Evolutionary conservation across 2,329 filamentous ascomycete species (phyloP), one percentile per base, ranked within the genome.

Genomic region (Trichothecium roseum): DNA sequence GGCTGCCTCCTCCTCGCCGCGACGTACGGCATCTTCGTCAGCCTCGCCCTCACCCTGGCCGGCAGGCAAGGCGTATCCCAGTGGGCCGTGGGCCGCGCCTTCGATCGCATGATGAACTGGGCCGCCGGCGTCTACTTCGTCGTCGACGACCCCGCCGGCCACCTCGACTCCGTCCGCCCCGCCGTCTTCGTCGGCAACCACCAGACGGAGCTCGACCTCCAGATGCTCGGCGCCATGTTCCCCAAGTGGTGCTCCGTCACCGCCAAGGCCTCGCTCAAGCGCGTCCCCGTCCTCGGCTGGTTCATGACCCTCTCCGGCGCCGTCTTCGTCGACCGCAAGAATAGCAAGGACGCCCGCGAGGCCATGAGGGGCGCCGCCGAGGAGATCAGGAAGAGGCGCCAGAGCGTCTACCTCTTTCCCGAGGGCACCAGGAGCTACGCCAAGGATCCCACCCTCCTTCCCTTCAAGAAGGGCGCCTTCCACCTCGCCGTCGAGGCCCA

Each of bases 401-500:
- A 88, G 66, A 84, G 73, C 58, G 84, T 89, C 48, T 89, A 78
- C 64, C 86, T 89, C 63, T 89, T 89, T 59, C 82, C 84, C 40
- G 91, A 98, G 64, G 91, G 91, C 34, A 98, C 91, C 2, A 75
- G 91, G 46, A 93, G 84, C 56, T 94, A 96, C 63, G 72, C 83
- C 38, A 76, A 81, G 48, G 79, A 88, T 37, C 84, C 91, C 2
- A 74, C 72, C 40, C 63, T 98, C 49, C 67, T 96, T 37, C 84
- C 87, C n/a, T 98, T 96, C 71, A 98, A 98, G 66, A 98, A 98
- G 68, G 91, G 91, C 40, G 91, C 89, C 32, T 98, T 98, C 62
- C 89, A 98, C 58, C 72, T 98, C 24, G 91, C 91, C 31, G 76
- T 98, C 15, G 84, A 96, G 67, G 89, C 89, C 3, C 83, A 86